Conservation (phyloP, 2,329 filamentous ascomycete genomes). For the Corniculantispora saksenae region DNA sequence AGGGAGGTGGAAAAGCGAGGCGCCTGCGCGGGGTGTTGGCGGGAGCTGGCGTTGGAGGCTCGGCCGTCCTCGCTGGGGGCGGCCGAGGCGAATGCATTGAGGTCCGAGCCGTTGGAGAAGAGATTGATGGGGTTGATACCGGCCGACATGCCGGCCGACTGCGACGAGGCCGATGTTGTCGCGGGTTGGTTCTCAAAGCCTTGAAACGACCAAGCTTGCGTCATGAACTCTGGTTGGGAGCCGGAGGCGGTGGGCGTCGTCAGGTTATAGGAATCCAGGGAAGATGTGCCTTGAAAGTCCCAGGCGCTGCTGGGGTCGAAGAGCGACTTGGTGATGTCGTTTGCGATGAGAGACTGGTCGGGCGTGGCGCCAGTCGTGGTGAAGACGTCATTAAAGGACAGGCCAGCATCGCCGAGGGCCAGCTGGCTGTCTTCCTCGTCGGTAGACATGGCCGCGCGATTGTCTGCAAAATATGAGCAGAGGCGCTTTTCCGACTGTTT, state of each 20-base stretch:
- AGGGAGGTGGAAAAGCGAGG: conserved; percentile 34
- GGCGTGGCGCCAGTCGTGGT: conserved; percentile 32
- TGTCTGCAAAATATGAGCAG: neutral
- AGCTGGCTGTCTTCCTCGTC: conserved; percentile 45
- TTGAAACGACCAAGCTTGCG: conserved; percentile 37
- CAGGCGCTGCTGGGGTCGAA: conserved; percentile 38
- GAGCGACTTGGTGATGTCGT: conserved; percentile 38
- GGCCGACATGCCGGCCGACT: conserved; percentile 33
- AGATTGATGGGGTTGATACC: conserved; percentile 31
- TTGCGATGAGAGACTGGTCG: conserved; percentile 32
- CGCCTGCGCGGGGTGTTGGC: neutral
- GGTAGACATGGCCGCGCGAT: conserved; percentile 38
- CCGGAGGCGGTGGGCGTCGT: conserved; percentile 38
- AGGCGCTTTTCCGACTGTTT: neutral
- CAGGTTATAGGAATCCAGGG: conserved; percentile 47
- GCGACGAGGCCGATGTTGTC: conserved; percentile 5
- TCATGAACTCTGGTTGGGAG: conserved; percentile 34
- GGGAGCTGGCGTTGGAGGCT: conserved; percentile 7
- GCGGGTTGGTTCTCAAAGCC: conserved; percentile 35
- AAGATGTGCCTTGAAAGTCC: conserved; percentile 50
- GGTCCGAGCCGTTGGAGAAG: conserved; percentile 27
- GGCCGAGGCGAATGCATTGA: conserved; percentile 35
- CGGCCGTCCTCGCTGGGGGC: conserved; percentile 28
- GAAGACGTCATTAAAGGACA: conserved; percentile 38
- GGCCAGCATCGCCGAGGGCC: conserved; percentile 46